Percentiles rank a stretch among this genome's conserved stretches.
These are phyloP conservation scores for Lanmaoa pseudosensibilis DNA, from an alignment of 768 basidiomycete genomes.

Conservation along the genomic window DNA sequence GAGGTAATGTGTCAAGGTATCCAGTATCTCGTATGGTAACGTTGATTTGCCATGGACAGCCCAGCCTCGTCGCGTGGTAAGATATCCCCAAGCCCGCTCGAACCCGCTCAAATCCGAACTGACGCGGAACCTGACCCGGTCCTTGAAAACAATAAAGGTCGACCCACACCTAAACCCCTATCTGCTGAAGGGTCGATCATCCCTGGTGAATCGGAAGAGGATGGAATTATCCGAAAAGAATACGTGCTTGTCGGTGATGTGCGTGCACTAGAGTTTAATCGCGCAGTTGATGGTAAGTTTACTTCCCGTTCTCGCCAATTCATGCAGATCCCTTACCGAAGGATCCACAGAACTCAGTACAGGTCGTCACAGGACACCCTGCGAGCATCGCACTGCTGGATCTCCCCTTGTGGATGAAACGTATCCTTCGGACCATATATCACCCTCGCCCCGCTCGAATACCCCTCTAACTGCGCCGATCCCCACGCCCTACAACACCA, in stretches of 20 bases:
- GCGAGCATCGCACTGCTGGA: constrained; percentile 53
- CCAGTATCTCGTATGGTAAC: neutral
- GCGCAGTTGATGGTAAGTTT: constrained; percentile 81
- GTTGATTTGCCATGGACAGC: constrained; percentile 7
- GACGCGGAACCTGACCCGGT: constrained; percentile 10
- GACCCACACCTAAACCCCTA: constrained; percentile 26
- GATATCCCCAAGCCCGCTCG: constrained; percentile 9
- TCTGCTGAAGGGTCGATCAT: constrained; percentile 66
- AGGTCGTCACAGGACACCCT: constrained; percentile 57
- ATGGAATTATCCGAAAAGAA: constrained; percentile 75
- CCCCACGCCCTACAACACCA: constrained; percentile 39
- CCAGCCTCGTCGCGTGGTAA: constrained; percentile 21
- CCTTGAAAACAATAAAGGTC: constrained; percentile 14
- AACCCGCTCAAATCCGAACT: constrained; percentile 15
- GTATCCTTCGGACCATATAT: constrained; percentile 37
- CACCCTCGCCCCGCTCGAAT: constrained; percentile 23
- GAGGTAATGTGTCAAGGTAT: constrained; percentile 19
- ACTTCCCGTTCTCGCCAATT: neutral
- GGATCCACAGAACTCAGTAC: constrained; percentile 57
- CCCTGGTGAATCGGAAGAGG: constrained; percentile 83
- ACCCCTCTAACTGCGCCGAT: constrained; percentile 25
- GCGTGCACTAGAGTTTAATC: constrained; percentile 88
- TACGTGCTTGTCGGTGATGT: constrained; percentile 94
- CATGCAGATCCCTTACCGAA: constrained; percentile 11
- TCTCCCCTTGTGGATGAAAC: constrained; percentile 51